Conservation (phyloP, 1,139 yeast genomes). For the Debaryomyces subglobosus region DNA sequence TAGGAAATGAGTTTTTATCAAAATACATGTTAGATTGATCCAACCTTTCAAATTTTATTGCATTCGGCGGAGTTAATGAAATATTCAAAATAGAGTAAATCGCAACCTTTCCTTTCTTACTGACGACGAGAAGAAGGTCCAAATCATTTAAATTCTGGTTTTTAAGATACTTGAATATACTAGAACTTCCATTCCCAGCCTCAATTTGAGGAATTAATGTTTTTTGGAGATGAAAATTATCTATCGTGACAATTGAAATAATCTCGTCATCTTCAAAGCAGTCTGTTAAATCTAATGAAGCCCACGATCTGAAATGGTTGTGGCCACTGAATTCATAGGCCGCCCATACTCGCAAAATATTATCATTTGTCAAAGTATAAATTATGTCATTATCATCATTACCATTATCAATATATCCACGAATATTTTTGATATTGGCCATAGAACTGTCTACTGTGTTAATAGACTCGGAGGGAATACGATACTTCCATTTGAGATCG, state of each 20-base stretch:
- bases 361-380: constrained; percentile 62
- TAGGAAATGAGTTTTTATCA: constrained; percentile 21
- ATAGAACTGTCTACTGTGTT: constrained; percentile 30
- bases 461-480: constrained; percentile 15
- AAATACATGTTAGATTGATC: constrained; percentile 13
- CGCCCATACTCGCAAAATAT: constrained; percentile 69
- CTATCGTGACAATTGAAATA: constrained; percentile 55
- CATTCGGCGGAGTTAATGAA: constrained; percentile 50
- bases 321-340: constrained; percentile 64
- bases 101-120: constrained; percentile 46
- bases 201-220: constrained; percentile 19
- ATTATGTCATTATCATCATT: constrained; percentile 47
- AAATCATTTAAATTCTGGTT: constrained; percentile 20
- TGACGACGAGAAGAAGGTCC: constrained; percentile 62
- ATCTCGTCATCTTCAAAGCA: constrained; percentile 21
- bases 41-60: constrained; percentile 28
- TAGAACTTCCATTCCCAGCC: constrained; percentile 9
- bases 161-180: constrained; percentile 14
- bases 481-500: constrained; percentile 55
- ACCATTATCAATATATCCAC: constrained; percentile 35
- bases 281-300: constrained; percentile 47
- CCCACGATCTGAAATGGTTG: constrained; percentile 63
- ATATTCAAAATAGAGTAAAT: constrained; percentile 56
- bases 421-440: constrained; percentile 43
- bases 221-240: constrained; percentile 47